Evolutionary conservation across 306 rosid species (phyloP), one percentile per base, ranked within the genome.

Genomic region (Vicia sativa): DNA sequence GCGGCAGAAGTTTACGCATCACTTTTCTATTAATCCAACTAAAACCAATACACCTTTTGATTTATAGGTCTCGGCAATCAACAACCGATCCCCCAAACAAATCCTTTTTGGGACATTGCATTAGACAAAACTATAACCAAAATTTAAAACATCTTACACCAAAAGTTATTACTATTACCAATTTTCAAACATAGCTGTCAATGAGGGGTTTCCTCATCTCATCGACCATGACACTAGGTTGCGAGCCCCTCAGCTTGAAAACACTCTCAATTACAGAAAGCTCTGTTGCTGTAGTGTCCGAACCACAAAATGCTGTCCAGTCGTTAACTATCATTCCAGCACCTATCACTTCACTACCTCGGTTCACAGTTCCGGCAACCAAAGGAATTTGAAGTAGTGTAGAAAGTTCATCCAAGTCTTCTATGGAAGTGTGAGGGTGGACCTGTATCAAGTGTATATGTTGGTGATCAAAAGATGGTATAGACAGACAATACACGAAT

Each of bases 351-450:
- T 86, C 97, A 59, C 98, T 88, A 0, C 98, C 98, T 28, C 96
- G 84, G 75, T 93, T 93, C 75, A 90, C 95, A 0, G 95, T 85
- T 54, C 97, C 98, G 1, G 98, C 97, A 2, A 86, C 96, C 77
- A 93, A 72, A 26, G 98, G 98, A 56, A 93, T 89, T 83, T 93
- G 98, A 73, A 93, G 97, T 58, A 93, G 97, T 0, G 97, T 93
- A 0, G 98, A 90, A 35, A 93, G 95, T 68, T 93, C 98, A 46
- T 90, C 91, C 84, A 93, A 60, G 77, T 93, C 98, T 76, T 93
- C 96, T 19, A 90, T 74, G 11, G 97, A 93, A 2, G 97, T 93
- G 73, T 88, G 96, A 8, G 98, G 98, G 71, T 93, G 98, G 44
- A 93, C 96, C 96, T 92, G 89, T 74, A 56, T 58, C 34, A 52